A percentile compares a stretch with the other conserved stretches of the same genome.
These are phyloP conservation scores for Calonectria montana DNA, from an alignment of 2,329 filamentous ascomycete genomes.

Conservation along the genomic window DNA sequence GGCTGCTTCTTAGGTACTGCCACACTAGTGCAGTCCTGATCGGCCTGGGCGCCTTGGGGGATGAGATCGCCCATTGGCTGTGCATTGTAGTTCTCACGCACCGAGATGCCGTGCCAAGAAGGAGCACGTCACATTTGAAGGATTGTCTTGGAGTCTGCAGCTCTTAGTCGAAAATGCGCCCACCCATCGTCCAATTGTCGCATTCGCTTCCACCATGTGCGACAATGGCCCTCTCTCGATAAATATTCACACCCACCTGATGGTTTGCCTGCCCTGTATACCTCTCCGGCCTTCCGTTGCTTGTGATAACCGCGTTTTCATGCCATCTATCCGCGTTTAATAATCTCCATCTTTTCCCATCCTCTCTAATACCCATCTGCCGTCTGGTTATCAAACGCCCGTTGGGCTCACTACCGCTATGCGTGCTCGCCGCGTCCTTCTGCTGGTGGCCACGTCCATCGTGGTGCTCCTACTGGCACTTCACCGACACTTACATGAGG, in stretches of 20 bases:
- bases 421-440: background rate
- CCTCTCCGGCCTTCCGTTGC: background rate
- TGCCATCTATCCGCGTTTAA: background rate
- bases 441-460: background rate
- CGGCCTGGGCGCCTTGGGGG: background rate
- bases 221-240: background rate
- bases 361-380: background rate
- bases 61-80: background rate
- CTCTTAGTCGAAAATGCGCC: background rate
- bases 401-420: background rate
- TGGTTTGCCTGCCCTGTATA: background rate
- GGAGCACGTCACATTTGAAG: background rate
- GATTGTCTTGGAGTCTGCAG: background rate
- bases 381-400: background rate
- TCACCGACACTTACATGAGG: background rate
- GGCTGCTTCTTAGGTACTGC: background rate
- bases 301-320: background rate
- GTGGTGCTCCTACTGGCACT: background rate
- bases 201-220: background rate
- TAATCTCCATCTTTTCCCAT: background rate
- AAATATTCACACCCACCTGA: background rate
- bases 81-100: background rate
- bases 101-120: background rate
- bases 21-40: background rate
- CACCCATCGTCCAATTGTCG: background rate